These are phyloP conservation scores for Ustanciosporium gigantosporum DNA, from an alignment of 1,284 basidiomycete genomes.

Conservation along the genomic window DNA sequence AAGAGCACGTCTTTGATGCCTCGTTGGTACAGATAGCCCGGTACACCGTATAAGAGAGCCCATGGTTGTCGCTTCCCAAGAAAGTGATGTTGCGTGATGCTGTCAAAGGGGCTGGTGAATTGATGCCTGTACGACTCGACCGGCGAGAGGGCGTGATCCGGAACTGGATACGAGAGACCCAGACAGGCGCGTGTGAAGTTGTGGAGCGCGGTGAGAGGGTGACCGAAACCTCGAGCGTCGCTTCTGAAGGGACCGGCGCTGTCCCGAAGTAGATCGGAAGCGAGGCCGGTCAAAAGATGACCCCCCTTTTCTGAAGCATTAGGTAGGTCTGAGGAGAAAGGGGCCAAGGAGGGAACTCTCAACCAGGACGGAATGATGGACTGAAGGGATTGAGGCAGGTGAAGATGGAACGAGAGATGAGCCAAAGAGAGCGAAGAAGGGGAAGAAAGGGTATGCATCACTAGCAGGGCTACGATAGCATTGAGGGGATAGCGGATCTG, in stretches of 20 bases:
- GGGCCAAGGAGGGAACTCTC: conserved; percentile 36
- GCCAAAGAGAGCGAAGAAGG: conserved; percentile 46
- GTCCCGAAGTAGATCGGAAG: conserved; percentile 12
- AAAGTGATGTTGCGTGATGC: not conserved
- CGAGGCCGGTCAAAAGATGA: conserved; percentile 17
- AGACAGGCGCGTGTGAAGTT: conserved; percentile 47
- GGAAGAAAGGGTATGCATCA: conserved; percentile 47
- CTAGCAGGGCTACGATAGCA: conserved; percentile 35
- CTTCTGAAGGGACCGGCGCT: conserved; percentile 47
- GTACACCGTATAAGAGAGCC: conserved; percentile 28
- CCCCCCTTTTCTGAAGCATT: conserved; percentile 38
- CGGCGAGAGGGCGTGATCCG: conserved; percentile 19
- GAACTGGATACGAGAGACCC: conserved; percentile 43
- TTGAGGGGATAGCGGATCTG: conserved; percentile 44
- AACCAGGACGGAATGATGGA: conserved; percentile 47
- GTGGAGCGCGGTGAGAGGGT: conserved; percentile 50
- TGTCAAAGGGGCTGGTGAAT: not conserved
- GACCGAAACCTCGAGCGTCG: conserved; percentile 50
- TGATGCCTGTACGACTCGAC: conserved; percentile 17
- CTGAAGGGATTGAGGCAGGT: conserved; percentile 39
- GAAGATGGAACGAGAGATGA: conserved; percentile 43
- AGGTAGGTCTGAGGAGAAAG: conserved; percentile 44
- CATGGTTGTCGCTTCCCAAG: conserved; percentile 20
- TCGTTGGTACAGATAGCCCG: conserved; percentile 35
- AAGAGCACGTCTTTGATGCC: conserved; percentile 47